These are phyloP conservation scores for Botrytis paeoniae DNA, from an alignment of 2,329 filamentous ascomycete genomes.

Conservation along the genomic window DNA sequence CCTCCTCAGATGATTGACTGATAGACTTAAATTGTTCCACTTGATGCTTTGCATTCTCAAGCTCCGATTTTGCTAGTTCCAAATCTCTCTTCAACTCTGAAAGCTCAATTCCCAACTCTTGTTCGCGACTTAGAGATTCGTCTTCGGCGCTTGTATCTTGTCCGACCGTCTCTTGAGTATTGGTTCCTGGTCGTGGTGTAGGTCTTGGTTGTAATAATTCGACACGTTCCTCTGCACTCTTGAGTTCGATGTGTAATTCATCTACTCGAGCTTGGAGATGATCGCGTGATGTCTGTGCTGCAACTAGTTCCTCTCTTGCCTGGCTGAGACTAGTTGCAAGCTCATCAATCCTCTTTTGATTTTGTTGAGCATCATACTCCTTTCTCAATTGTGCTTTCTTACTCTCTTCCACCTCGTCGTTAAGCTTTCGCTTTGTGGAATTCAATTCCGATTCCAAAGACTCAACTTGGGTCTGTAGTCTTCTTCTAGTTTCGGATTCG, in stretches of 20 bases:
- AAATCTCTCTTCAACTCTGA: slow-evolving; percentile 85
- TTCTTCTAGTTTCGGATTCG: slow-evolving; percentile 77
- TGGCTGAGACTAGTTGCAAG: slow-evolving; percentile 76
- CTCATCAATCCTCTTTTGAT: slow-evolving; percentile 89
- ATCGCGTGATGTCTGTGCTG: slow-evolving; percentile 82
- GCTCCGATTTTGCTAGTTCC: slow-evolving; percentile 73
- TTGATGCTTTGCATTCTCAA: slow-evolving; percentile 77
- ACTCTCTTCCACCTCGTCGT: slow-evolving; percentile 76
- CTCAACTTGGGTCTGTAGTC: slow-evolving; percentile 76
- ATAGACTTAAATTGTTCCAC: slow-evolving; percentile 86
- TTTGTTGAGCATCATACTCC: slow-evolving; percentile 85
- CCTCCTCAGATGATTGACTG: slow-evolving; percentile 83
- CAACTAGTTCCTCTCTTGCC: slow-evolving; percentile 80
- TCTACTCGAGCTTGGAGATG: slow-evolving; percentile 86
- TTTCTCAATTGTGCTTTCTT: slow-evolving; percentile 81
- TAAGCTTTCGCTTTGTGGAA: slow-evolving; percentile 76
- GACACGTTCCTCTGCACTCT: slow-evolving; percentile 83
- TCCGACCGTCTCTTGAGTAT: slow-evolving; percentile 43
- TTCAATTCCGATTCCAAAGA: slow-evolving; percentile 74
- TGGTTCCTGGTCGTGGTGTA: slow-evolving; percentile 55
- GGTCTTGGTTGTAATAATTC: slow-evolving; percentile 78
- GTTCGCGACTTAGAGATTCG: slow-evolving; percentile 62
- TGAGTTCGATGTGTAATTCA: slow-evolving; percentile 83
- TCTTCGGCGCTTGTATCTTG: slow-evolving; percentile 47
- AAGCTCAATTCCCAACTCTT: slow-evolving; percentile 80